These are phyloP conservation scores for Schizochytrium sp. DNA, from an alignment of 108 stramenopile species.

Conservation along the genomic window DNA sequence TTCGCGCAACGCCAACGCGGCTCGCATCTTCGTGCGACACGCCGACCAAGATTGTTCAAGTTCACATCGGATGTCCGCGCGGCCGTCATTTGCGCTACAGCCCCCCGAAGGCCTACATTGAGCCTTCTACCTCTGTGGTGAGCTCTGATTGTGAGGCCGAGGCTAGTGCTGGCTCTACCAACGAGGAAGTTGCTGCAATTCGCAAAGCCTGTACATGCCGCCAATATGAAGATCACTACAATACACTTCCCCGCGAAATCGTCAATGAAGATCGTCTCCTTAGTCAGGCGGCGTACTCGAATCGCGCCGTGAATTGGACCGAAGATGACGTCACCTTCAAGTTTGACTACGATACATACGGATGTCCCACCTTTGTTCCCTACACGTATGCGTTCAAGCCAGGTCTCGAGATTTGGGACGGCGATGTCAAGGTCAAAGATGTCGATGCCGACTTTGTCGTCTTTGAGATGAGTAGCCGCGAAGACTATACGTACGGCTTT, in stretches of 20 bases:
- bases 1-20: background rate
- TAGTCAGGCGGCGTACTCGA: background rate
- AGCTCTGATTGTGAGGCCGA: background rate
- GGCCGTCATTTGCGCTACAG: background rate
- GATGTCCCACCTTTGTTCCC: background rate
- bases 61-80: background rate
- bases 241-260: background rate
- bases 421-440: background rate
- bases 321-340: background rate
- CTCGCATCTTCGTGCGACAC: background rate
- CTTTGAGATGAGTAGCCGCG: background rate
- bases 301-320: background rate
- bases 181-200: background rate
- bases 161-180: background rate
- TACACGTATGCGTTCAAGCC: background rate
- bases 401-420: background rate
- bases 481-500: background rate
- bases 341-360: background rate
- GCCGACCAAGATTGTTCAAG: background rate
- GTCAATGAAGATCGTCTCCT: background rate
- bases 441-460: conserved; percentile 5
- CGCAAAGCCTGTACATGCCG: background rate
- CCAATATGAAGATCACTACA: background rate
- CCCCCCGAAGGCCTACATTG: background rate
- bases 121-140: background rate